Base-by-base conservation (phyloP, 768 basidiomycete species). In the Austroboletus eburneus region DNA sequence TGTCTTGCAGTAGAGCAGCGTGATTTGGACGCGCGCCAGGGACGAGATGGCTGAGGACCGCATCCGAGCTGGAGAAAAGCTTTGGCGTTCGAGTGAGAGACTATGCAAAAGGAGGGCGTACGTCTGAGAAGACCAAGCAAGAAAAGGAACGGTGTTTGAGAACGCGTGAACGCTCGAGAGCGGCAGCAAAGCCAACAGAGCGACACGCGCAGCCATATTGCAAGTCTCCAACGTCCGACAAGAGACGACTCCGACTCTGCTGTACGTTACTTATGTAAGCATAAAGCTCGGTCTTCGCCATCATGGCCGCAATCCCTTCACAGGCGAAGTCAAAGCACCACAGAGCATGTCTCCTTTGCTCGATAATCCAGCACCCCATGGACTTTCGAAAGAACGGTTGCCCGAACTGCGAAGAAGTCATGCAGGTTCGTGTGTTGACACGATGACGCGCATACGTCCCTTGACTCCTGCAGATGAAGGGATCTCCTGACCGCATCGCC, bases 341-440 rank as follows among this genome's bases (percentile, higher is more conserved):
- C 9, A 79, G 95, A 45, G 94, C 95, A 17, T 99, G 95, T 62
- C 76, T 97, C 2, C 77, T 97, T 33, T 99, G 96, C 67, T 96
- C 93, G 0, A 79, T 96, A 51, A 80, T 98, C 17, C 91, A 91
- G 58, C 73, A 83, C 0, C 81, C 91, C 0, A 71, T 73, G 33
- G 95, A 97, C 55, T 99, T 97, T 64, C 73, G 85, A 35, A 83
- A 79, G 57, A 69, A 73, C 18, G 96, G 96, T 5, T 99, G 96
- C 64, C 95, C 95, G 36, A 99, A 99, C 65, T 99, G 96, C 62
- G 95, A 98, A 57, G 91, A 95, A 62, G 75, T 94, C 55, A 78
- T 98, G 65, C 87, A 93, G 75, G 95, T 94, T 49, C 45, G n/a
- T n/a, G 78, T 64, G 7, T 24, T 30, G 30, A 30, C 8, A n/a